phyloP scores from a whole-genome alignment of 768 basidiomycete species.

The Trametes elegans region DNA sequence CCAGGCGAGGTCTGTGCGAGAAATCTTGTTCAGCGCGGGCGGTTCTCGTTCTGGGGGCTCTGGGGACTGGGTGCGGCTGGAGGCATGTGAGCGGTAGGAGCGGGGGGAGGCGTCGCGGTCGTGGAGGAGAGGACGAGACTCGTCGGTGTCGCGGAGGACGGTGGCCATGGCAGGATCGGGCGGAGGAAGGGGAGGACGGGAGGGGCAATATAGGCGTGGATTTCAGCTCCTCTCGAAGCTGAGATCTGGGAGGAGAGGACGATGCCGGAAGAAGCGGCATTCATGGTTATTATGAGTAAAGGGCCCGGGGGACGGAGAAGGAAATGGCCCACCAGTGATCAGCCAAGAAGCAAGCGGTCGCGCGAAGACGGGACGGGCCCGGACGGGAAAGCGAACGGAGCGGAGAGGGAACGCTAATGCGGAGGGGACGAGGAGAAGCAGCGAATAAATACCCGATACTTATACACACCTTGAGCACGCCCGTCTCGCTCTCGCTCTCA shows the following conservation, averaged over 20 bases:
- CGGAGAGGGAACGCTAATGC: too few relatives aligned
- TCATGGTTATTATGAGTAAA: conserved; percentile 5
- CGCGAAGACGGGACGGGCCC: neutral
- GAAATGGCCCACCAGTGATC: conserved; percentile 6
- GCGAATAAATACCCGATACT: conserved; percentile 2
- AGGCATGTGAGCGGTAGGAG: conserved; percentile 13
- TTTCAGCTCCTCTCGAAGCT: conserved; percentile 23
- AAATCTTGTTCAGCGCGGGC: conserved; percentile 39
- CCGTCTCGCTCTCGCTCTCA: too few relatives aligned
- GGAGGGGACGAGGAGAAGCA: neutral
- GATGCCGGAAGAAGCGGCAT: conserved; percentile 16
- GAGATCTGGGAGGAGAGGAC: neutral
- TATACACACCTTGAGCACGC: neutral
- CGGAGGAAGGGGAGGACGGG: neutral
- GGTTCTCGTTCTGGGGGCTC: conserved; percentile 16
- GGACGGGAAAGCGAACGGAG: neutral
- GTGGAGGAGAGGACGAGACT: conserved; percentile 56
- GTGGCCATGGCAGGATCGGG: conserved; percentile 34
- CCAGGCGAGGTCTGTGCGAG: conserved; percentile 59
- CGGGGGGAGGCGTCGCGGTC: conserved; percentile 35
- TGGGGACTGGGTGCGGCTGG: conserved; percentile 4
- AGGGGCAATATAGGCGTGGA: conserved; percentile 3
- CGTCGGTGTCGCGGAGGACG: conserved; percentile 42
- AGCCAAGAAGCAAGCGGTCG: conserved; percentile 15
- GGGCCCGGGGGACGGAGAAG: neutral